A percentile compares a stretch with the other conserved stretches of the same genome.
Conservation (phyloP, 305 asterid genomes). For the Solanum hybrid region DNA sequence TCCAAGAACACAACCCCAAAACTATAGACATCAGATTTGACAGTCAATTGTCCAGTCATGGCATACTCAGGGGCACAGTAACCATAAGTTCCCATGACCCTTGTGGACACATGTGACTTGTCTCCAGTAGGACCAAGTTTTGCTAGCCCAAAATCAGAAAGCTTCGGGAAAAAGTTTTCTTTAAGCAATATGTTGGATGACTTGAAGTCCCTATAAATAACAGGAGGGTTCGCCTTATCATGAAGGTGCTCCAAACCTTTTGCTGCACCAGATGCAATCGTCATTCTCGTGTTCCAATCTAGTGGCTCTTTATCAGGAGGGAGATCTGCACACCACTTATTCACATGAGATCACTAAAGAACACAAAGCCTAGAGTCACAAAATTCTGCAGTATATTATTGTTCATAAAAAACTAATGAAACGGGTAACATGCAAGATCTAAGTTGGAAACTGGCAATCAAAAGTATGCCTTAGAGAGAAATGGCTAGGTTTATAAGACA, state of each 20-base stretch:
- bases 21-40: conserved; percentile 94
- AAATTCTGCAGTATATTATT: not conserved
- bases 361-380: not conserved
- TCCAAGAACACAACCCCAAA: conserved; percentile 93
- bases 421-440: not conserved
- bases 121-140: conserved; percentile 98
- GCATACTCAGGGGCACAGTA: conserved; percentile 99
- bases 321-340: conserved; percentile 42
- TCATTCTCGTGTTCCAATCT: conserved; percentile 97
- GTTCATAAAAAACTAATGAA: not conserved
- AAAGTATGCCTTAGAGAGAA: not conserved
- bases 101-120: conserved; percentile 80
- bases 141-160: conserved; percentile 92
- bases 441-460: not conserved
- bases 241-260: conserved; percentile 95
- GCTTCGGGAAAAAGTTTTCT: conserved; percentile 72
- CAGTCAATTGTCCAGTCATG: conserved; percentile 95
- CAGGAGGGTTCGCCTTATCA: conserved; percentile 98
- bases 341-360: conserved; percentile 4
- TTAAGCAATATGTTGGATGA: conserved; percentile 93
- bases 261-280: conserved; percentile 98
- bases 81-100: conserved; percentile 99
- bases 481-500: not conserved
- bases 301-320: conserved; percentile 77
- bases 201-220: conserved; percentile 90